Evolutionary conservation across 192 early-diverging fungal species (phyloP), one percentile per base, ranked within the genome.

Genomic region (Rhizophagus sp.): DNA sequence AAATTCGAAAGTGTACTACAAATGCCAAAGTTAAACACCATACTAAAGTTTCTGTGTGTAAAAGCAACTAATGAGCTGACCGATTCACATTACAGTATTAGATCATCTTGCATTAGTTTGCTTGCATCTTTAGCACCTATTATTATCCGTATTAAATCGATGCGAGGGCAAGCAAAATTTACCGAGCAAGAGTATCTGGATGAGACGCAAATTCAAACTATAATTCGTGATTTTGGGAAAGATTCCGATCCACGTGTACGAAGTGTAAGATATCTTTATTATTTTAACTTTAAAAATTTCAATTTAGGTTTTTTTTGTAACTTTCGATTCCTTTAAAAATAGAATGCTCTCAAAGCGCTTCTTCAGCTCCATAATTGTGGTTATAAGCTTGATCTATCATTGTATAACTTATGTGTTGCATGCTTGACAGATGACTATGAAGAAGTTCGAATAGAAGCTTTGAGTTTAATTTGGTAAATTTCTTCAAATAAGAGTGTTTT

Each of bases 361-460:
- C 82, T 90, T 25, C 82, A 84, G 2, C 86, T 90, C 62, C 85
- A 87, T 76, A 44, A 83, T 5, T 63, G 84, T 25, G 89, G 87
- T 11, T 88, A 82, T 72, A 81, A 82, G 27, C 75, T 89, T 9
- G 89, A 85, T 62, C 57, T 85, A n/a, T 64, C 81, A 11, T 85
- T 91, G 81, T 95, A 95, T 79, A 84, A 87, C 64, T 86, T 91
- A 6, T 89, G 88, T 30, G 91, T 93, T 25, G 81, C 84, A n/a
- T 87, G 91, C 0, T 87, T 93, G 27, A 85, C 87, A 11, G 94
- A 95, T 76, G 92, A 93, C 52, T 89, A 86, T 62, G 91, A 94
- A 82, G 89, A 93, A 73, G 92, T 95, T 33, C 90, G 94, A 62
- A 81, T 93, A 81, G 87, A 85, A 1, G 92, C 91, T 2, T 83